These are phyloP conservation scores for Ogataea thermomethanolica DNA, from an alignment of 805 yeast species.

Conservation along the genomic window DNA sequence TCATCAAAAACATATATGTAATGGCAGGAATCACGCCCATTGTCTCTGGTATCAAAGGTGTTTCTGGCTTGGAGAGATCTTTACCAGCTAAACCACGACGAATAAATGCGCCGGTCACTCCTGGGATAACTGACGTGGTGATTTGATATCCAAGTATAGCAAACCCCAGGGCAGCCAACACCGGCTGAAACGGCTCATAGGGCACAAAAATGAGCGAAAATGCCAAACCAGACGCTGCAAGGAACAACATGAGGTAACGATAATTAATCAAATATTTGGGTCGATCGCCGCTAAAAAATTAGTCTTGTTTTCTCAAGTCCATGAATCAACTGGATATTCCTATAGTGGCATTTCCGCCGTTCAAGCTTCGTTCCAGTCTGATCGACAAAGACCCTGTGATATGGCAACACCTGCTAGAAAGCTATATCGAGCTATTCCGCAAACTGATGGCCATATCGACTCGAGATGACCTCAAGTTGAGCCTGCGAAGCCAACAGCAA, in stretches of 20 bases:
- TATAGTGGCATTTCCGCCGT: constrained; percentile 71
- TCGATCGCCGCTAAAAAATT: constrained; percentile 3
- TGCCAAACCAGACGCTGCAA: constrained; percentile 6
- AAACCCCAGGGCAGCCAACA: constrained; percentile 63
- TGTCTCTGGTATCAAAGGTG: constrained; percentile 80
- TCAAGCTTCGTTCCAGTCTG: constrained; percentile 67
- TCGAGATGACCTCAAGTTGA: constrained; percentile 35
- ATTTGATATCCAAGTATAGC: constrained; percentile 61
- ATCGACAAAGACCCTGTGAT: constrained; percentile 82
- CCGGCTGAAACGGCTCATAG: constrained; percentile 37
- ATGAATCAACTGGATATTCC: constrained; percentile 40
- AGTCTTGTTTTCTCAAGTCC: background rate
- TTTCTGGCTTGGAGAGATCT: constrained; percentile 75
- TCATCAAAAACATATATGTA: constrained; percentile 75
- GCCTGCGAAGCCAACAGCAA: constrained; percentile 56
- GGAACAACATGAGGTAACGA: constrained; percentile 3
- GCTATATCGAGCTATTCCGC: constrained; percentile 52
- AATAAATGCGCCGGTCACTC: constrained; percentile 61
- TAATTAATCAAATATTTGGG: background rate
- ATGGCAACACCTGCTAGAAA: constrained; percentile 70
- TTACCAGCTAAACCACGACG: constrained; percentile 80
- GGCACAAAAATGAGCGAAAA: constrained; percentile 17
- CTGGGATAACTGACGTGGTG: constrained; percentile 64
- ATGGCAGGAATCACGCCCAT: constrained; percentile 89
- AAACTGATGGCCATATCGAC: constrained; percentile 36